These are phyloP conservation scores for Phytopythium aichiense DNA, from an alignment of 352 stramenopile species.

Conservation along the genomic window DNA sequence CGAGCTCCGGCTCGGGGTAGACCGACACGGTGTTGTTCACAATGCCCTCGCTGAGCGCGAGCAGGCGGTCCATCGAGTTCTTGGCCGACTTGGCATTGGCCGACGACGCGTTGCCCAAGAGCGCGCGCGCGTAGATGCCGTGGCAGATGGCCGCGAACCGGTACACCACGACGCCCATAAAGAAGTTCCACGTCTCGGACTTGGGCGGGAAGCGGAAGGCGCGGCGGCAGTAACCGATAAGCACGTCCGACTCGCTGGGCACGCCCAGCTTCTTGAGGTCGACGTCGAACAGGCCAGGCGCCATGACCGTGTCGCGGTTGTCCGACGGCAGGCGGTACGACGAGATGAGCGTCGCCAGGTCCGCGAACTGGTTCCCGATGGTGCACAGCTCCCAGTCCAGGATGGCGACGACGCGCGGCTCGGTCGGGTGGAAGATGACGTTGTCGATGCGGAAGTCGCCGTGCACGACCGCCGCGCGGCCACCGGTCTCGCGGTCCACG, in stretches of 20 bases:
- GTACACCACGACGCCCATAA: conserved; percentile 66
- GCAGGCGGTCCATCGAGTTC: conserved; percentile 58
- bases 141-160: conserved; percentile 78
- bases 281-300: conserved; percentile 39
- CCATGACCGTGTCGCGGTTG: conserved; percentile 44
- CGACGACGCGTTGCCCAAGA: conserved; percentile 78
- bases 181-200: conserved; percentile 68
- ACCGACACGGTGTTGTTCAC: conserved; percentile 34
- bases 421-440: conserved; percentile 81
- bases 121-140: conserved; percentile 69
- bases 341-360: conserved; percentile 68
- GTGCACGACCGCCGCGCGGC: conserved; percentile 56
- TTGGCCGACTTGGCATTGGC: conserved; percentile 67
- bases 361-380: conserved; percentile 78
- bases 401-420: conserved; percentile 76
- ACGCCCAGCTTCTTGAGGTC: conserved; percentile 57
- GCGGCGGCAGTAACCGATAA: conserved; percentile 59
- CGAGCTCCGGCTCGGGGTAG: conserved; percentile 39
- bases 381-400: conserved; percentile 89
- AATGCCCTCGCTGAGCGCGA: conserved; percentile 39
- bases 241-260: conserved; percentile 49
- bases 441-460: conserved; percentile 89
- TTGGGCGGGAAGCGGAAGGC: conserved; percentile 44
- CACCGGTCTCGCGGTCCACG: conserved; percentile 39
- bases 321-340: conserved; percentile 42